Conservation (phyloP, 2,329 filamentous ascomycete genomes). For the Fragosphaeria purpurea region DNA sequence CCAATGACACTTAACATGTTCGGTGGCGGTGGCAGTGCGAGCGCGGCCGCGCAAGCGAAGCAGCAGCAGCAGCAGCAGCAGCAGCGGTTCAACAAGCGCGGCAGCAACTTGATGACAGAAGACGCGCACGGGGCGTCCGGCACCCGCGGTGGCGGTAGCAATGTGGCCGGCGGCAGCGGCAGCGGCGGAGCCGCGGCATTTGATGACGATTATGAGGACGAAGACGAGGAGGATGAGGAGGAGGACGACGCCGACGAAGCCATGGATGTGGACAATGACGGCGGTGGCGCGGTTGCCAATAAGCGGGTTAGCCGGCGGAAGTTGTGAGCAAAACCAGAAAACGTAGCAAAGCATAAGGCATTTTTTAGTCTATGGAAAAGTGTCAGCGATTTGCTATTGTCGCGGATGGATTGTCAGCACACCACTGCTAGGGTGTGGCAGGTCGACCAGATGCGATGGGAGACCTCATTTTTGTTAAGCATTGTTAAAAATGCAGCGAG, state of each 20-base stretch:
- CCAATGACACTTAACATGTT: slow-evolving; percentile 14
- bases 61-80: slow-evolving; percentile 8
- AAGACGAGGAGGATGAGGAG: slow-evolving; percentile 36
- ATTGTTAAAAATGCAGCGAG: no score
- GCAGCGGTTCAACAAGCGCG: slow-evolving; percentile 24
- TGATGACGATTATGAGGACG: slow-evolving; percentile 30
- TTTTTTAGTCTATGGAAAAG: not conserved
- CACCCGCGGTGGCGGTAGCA: no score
- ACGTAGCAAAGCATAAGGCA: slow-evolving; percentile 33
- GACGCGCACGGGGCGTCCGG: not conserved
- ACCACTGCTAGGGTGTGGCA: no score
- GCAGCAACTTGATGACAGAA: slow-evolving; percentile 17
- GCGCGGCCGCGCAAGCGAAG: not conserved
- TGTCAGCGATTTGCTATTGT: no score
- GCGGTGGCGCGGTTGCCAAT: slow-evolving; percentile 32
- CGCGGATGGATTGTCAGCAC: no score
- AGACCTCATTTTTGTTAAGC: no score
- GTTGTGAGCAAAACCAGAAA: no score
- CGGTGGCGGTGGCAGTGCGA: not conserved
- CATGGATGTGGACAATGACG: slow-evolving; percentile 46
- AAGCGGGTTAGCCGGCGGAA: slow-evolving; percentile 42
- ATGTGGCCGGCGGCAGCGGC: not conserved
- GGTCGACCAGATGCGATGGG: no score
- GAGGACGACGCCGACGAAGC: slow-evolving; percentile 12
- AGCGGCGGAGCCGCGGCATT: not conserved